phyloP scores from a whole-genome alignment of 176 grass and related monocot genomes.

The Oryza coarctata region DNA sequence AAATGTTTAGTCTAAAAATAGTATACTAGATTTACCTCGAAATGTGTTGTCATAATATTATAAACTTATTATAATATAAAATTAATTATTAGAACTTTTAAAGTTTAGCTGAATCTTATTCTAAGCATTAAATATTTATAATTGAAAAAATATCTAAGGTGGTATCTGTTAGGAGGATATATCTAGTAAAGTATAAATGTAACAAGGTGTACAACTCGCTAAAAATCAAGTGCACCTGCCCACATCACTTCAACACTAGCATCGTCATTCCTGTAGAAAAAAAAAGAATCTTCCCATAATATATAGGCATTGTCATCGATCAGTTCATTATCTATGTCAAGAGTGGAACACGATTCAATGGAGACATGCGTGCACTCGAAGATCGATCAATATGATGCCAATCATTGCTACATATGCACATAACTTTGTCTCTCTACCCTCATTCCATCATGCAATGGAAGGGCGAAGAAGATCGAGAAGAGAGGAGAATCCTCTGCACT shows the following conservation, averaged over 20 bases:
- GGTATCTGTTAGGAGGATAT: neutral
- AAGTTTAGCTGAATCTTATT: too few relatives aligned
- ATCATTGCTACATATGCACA: constrained; percentile 34
- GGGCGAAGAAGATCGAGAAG: neutral
- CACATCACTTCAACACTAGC: neutral
- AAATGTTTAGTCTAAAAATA: too few relatives aligned
- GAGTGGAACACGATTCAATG: constrained; percentile 18
- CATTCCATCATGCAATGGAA: neutral
- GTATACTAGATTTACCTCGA: too few relatives aligned
- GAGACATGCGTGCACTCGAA: constrained; percentile 43
- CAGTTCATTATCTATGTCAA: neutral
- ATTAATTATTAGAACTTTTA: too few relatives aligned
- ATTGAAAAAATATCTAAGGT: neutral
- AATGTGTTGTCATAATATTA: too few relatives aligned
- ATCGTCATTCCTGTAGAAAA: neutral
- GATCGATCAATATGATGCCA: constrained; percentile 11
- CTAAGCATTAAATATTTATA: too few relatives aligned
- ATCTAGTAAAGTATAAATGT: neutral
- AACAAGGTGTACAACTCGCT: neutral
- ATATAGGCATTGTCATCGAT: neutral
- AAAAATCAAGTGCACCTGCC: neutral
- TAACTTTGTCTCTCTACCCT: constrained; percentile 23
- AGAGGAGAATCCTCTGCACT: constrained; percentile 27
- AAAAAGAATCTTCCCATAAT: neutral
- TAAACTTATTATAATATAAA: too few relatives aligned